Evolutionary conservation across 73 alveolate species (phyloP), one percentile per base, ranked within the genome.

Genomic region (Paramecium tetraurelia): DNA sequence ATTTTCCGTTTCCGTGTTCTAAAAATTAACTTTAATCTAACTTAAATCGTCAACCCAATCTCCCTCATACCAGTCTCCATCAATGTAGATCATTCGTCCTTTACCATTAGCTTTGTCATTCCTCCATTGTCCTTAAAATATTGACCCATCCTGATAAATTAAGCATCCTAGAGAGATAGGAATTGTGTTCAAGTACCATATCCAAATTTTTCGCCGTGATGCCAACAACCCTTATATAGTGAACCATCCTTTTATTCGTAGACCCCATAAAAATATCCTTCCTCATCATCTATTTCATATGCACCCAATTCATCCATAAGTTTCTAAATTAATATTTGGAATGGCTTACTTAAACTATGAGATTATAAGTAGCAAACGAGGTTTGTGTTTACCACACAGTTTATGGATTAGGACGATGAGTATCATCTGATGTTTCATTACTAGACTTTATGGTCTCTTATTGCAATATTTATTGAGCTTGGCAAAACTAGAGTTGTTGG

Each of bases 21-120:
- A 76, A 59, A 29, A 35, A n/a, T 33, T 72, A 38, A 72, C 27
- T 16, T 6, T 36, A 35, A 36, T 18, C 38, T 38, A 29, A 75
- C 87, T 75, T 75, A 75, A 53, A 59, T 86, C 95, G 33, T 92
- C 95, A 27, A 63, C 85, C 95, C 95, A 92, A 22, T 92, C 87
- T 1, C 95, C 95, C 63, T 92, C 95, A 63, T 92, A 92, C 36
- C 72, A 85, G 58, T 92, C 95, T 16, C 95, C 95, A 59, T 92
- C 94, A 14, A 58, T 33, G 36, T 92, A 92, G 10, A 86, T 83
- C 46, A 92, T 76, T 86, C 90, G 59, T 36, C 95, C 95, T 59
- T 71, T 59, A 24, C 94, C 94, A 35, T 86, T 92, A 8, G 95
- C 95, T 58, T 58, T 36, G 70, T 92, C 70, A 29, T 53, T 85